A percentile compares a stretch with the other conserved stretches of the same genome.
phyloP scores from a whole-genome alignment of 2,329 filamentous ascomycete species.

The Diaporthe vexans region DNA sequence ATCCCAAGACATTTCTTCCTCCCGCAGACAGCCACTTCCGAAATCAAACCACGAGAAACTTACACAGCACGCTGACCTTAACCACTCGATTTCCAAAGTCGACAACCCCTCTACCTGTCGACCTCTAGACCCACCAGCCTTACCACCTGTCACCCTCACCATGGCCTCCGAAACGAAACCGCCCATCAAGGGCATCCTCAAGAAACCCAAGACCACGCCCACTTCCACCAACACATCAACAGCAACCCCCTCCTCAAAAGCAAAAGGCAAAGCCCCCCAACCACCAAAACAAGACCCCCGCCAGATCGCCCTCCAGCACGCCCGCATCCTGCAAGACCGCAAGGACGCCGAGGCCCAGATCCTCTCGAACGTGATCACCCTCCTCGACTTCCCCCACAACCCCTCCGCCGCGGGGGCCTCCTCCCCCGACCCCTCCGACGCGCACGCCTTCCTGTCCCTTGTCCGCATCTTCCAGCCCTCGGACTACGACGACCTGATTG shows the following conservation, averaged over 20 bases:
- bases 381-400: constrained; percentile 71
- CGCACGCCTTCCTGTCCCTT: constrained; percentile 73
- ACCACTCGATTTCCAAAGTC: no score
- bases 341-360: constrained; percentile 84
- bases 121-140: no score
- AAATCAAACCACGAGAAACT: no score
- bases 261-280: constrained; percentile 53
- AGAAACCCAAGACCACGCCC: constrained; percentile 64
- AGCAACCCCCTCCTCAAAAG: constrained; percentile 33
- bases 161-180: constrained; percentile 59
- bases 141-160: neutral
- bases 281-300: constrained; percentile 57
- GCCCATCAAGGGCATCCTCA: constrained; percentile 71
- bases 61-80: no score
- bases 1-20: neutral
- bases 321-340: constrained; percentile 83
- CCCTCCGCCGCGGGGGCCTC: constrained; percentile 57
- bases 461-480: constrained; percentile 84
- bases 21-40: no score
- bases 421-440: constrained; percentile 70
- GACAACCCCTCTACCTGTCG: no score
- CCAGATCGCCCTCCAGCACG: constrained; percentile 84
- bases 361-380: constrained; percentile 77
- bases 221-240: constrained; percentile 49
- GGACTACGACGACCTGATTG: constrained; percentile 90